Evolutionary conservation across 805 yeast species (phyloP), one percentile per base, ranked within the genome.

Genomic region (Candida sanyiensis): DNA sequence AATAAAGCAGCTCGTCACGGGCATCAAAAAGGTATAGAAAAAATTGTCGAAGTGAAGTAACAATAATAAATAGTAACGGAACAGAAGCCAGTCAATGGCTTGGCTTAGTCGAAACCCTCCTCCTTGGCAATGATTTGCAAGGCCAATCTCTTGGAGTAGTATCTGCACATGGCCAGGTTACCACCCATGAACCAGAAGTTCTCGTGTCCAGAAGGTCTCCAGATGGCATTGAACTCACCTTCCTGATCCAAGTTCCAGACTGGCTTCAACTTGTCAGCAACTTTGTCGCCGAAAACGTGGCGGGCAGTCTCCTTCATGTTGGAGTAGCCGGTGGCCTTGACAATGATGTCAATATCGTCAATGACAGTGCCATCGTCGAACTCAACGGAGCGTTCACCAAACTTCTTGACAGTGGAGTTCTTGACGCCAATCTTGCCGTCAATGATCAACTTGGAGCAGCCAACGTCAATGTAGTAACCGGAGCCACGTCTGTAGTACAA

Each of bases 381-480:
- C 10, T 57, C 58, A 24, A 69, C 72, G 3, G 65, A 63, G 40
- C 53, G 49, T 42, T 61, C 67, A 12, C 57, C 52, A 50, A 69
- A 66, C 30, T 54, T 46, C 30, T 57, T 58, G 26, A 69, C 59
- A 15, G 50, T 48, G 7, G 68, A 66, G 33, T 59, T 57, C 50
- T 64, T 59, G 34, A 69, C 51, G 22, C 55, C 51, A 41, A 69
- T 61, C 42, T 63, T 63, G 12, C 66, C 69, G 10, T 64, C 63
- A 28, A 57, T 52, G 40, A 69, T 64, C 41, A 62, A 49, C 28
- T 56, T 58, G 24, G 71, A 64, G 42, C 66, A 60, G 7, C 74
- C 74, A 32, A 66, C 71, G 44, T 69, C 72, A 40, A 64, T 65
- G 47, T 69, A 69, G 48, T 67, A 69, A 30, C 74, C 74, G 1